phyloP scores from a whole-genome alignment of 495 filamentous ascomycete species.

The Parathielavia hyrcaniae region DNA sequence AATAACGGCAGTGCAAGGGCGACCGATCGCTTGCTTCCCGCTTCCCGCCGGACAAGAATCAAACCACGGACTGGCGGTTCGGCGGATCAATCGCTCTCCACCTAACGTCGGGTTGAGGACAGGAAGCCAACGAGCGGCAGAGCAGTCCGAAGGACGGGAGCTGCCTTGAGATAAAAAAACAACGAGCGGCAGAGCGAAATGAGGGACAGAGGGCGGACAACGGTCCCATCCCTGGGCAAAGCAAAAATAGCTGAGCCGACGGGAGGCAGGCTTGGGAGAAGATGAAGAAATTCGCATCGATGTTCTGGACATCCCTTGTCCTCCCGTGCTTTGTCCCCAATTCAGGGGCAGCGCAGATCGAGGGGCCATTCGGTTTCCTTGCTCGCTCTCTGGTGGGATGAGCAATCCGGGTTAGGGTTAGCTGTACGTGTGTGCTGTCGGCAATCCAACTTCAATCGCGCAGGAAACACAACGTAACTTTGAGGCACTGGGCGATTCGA shows the following conservation, averaged over 20 bases:
- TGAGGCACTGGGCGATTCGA: too few species aligned
- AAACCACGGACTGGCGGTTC: conserved; percentile 12
- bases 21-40: conserved; percentile 9
- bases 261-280: background rate
- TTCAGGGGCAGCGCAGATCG: background rate
- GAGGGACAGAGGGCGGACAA: conserved; percentile 10
- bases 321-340: background rate
- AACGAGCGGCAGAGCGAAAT: conserved; percentile 8
- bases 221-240: background rate
- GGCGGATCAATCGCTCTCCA: background rate
- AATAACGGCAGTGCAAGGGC: conserved; percentile 17
- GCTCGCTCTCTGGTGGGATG: too few species aligned
- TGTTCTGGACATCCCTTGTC: background rate
- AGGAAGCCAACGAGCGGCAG: conserved; percentile 5
- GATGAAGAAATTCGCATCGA: background rate
- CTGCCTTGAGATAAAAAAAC: background rate
- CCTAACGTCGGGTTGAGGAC: conserved; percentile 1
- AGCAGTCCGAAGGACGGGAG: background rate
- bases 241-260: background rate
- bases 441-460: too few species aligned
- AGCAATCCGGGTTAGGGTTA: too few species aligned
- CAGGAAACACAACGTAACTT: too few species aligned
- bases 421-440: too few species aligned
- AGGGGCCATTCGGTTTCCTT: too few species aligned
- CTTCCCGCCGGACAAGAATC: conserved; percentile 10